These are phyloP conservation scores for Coemansia sp. DNA, from an alignment of 192 early-diverging fungal genomes.

Conservation along the genomic window DNA sequence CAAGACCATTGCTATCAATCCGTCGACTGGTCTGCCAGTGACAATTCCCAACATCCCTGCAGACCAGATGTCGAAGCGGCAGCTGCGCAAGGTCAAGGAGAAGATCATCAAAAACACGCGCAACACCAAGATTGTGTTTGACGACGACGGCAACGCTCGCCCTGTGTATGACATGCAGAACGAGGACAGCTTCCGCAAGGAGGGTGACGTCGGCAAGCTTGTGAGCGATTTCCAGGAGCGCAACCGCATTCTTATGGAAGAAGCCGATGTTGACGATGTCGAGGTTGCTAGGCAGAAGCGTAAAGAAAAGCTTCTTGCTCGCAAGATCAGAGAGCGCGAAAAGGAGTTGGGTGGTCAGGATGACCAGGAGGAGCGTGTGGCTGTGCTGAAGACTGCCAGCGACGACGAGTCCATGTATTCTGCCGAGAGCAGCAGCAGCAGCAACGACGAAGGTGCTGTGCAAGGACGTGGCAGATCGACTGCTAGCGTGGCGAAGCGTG, in stretches of 20 bases:
- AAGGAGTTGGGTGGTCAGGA: conserved; percentile 23
- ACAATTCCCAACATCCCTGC: conserved; percentile 46
- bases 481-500: conserved; percentile 30
- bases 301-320: conserved; percentile 68
- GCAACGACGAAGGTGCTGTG: conserved; percentile 18
- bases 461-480: conserved; percentile 13
- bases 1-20: conserved; percentile 40
- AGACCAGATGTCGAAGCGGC: conserved; percentile 45
- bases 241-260: conserved; percentile 65
- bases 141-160: conserved; percentile 86
- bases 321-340: conserved; percentile 64
- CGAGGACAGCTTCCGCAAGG: conserved; percentile 76
- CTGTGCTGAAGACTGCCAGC: conserved; percentile 20
- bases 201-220: conserved; percentile 65
- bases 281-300: conserved; percentile 63
- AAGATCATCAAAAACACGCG: conserved; percentile 74
- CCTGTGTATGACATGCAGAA: conserved; percentile 78
- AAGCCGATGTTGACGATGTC: conserved; percentile 80
- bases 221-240: conserved; percentile 73
- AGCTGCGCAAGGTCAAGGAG: conserved; percentile 60
- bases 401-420: conserved; percentile 11
- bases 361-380: conserved; percentile 24
- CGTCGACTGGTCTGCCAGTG: conserved; percentile 33
- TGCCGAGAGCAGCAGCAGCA: conserved; percentile 3
- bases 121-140: conserved; percentile 79